These are phyloP conservation scores for Synchytrium microbalum DNA, from an alignment of 371 early-diverging fungal genomes.

Conservation along the genomic window DNA sequence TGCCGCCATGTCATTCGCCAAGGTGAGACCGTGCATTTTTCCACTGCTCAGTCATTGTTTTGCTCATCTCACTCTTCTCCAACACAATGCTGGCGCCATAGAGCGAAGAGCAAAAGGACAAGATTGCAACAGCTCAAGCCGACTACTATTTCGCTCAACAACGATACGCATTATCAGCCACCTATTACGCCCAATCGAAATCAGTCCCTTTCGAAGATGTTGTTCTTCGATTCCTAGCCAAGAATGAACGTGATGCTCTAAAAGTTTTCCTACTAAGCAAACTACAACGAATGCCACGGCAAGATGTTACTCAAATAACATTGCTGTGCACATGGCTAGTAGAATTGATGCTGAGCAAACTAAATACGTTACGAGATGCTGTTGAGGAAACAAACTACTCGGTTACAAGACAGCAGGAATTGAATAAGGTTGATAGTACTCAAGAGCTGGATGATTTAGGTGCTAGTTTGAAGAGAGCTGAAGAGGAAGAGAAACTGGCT, in stretches of 20 bases:
- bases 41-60: no score
- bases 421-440: not conserved
- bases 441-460: constrained; percentile 13
- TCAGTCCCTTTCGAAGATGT: constrained; percentile 77
- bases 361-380: constrained; percentile 62
- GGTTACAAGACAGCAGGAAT: constrained; percentile 14
- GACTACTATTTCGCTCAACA: constrained; percentile 70
- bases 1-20: constrained; percentile 14
- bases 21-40: constrained; percentile 5
- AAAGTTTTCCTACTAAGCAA: constrained; percentile 62
- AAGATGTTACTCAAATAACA: constrained; percentile 75
- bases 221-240: constrained; percentile 69
- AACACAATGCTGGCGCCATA: constrained; percentile 16
- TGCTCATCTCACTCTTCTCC: not conserved
- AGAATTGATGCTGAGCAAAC: constrained; percentile 68
- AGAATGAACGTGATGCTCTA: constrained; percentile 65
- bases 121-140: constrained; percentile 74
- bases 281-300: constrained; percentile 43
- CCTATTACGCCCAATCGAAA: constrained; percentile 72
- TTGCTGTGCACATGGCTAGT: constrained; percentile 82
- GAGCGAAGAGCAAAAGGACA: constrained; percentile 63
- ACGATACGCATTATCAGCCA: constrained; percentile 67
- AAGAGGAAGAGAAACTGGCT: constrained; percentile 42
- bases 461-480: constrained; percentile 13
- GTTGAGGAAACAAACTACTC: constrained; percentile 18